These are phyloP conservation scores for Zygosaccharomyces bailii DNA, from an alignment of 805 yeast genomes.

Conservation along the genomic window DNA sequence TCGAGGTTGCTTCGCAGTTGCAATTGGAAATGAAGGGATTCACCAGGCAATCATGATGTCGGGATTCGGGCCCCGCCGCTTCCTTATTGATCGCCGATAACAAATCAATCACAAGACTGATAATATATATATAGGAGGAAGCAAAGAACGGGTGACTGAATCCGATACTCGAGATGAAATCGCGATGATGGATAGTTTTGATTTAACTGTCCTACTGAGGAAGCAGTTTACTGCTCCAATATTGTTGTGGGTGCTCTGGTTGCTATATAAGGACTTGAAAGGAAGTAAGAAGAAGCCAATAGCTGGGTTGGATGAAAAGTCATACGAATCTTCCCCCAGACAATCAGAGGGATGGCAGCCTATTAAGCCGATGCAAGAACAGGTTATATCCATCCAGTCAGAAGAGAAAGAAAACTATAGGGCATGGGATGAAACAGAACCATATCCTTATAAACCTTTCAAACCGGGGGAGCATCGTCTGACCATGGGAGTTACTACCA, in stretches of 20 bases:
- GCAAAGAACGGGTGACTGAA: not conserved
- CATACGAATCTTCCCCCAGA: not conserved
- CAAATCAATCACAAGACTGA: not conserved
- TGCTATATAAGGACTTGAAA: slow-evolving; percentile 12
- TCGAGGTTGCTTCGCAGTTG: slow-evolving; percentile 1
- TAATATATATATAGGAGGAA: not conserved
- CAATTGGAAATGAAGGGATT: slow-evolving; percentile 15
- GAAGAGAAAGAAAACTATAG: slow-evolving; percentile 12
- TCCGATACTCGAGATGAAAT: not conserved
- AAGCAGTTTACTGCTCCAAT: slow-evolving; percentile 28
- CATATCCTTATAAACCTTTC: slow-evolving; percentile 54
- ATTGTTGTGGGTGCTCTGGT: slow-evolving; percentile 20
- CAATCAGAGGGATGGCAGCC: slow-evolving; percentile 17
- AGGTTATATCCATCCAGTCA: slow-evolving; percentile 18
- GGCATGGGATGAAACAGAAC: slow-evolving; percentile 42
- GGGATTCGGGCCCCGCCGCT: slow-evolving; percentile 2
- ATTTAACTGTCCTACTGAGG: slow-evolving; percentile 13
- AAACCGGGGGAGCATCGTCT: slow-evolving; percentile 56
- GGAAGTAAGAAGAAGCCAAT: not conserved
- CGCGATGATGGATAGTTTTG: slow-evolving; percentile 2
- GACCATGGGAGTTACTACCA: slow-evolving; percentile 58
- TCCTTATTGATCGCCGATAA: not conserved
- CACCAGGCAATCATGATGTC: slow-evolving; percentile 15
- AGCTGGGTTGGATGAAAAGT: not conserved
- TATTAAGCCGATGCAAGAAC: slow-evolving; percentile 38